Conservation (phyloP, 2,329 filamentous ascomycete genomes). For the Chalara sp. region DNA sequence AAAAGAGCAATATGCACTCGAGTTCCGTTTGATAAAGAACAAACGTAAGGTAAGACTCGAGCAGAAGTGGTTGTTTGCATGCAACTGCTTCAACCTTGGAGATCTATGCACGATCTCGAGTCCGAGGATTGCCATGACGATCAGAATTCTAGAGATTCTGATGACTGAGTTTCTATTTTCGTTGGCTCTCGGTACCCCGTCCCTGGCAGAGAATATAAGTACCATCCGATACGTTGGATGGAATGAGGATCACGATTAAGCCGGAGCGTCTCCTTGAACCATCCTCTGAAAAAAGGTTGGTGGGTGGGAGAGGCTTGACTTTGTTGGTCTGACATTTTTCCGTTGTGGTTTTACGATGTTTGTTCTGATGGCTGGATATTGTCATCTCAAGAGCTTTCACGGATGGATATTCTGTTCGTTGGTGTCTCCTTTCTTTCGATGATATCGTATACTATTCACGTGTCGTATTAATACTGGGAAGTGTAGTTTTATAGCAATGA, state of each 20-base stretch:
- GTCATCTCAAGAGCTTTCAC: no score
- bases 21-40: background rate
- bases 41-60: background rate
- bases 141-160: constrained; percentile 29
- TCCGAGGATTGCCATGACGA: constrained; percentile 26
- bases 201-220: constrained; percentile 68
- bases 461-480: no score
- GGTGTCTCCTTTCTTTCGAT: no score
- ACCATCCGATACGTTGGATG: background rate
- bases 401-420: no score
- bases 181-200: constrained; percentile 80
- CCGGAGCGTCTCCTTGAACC: constrained; percentile 92
- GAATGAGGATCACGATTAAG: constrained; percentile 82
- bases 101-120: background rate
- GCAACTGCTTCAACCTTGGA: background rate
- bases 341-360: background rate
- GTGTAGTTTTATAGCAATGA: no score
- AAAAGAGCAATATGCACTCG: background rate
- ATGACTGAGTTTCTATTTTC: constrained; percentile 54
- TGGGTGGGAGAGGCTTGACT: constrained; percentile 96
- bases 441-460: no score
- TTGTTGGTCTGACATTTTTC: constrained; percentile 43
- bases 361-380: no score
- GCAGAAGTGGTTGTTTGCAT: background rate
- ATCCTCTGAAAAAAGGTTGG: constrained; percentile 67